Conservation (phyloP, 805 yeast species). For the Yarrowia divulgata region DNA sequence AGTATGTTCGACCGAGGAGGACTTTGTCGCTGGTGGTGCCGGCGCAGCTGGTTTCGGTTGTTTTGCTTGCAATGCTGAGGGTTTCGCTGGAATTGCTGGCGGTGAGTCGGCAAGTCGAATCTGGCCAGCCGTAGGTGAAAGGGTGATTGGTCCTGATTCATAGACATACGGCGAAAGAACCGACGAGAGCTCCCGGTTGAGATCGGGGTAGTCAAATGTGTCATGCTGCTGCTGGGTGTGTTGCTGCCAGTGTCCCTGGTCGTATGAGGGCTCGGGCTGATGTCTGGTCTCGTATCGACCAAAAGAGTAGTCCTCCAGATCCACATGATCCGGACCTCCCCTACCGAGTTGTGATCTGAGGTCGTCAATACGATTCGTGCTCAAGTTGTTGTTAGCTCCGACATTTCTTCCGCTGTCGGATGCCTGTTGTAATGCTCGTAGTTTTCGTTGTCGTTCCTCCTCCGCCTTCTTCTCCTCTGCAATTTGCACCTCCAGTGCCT, state of each 20-base stretch:
- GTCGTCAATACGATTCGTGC: slow-evolving; percentile 9
- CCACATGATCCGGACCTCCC: slow-evolving; percentile 16
- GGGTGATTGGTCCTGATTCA: slow-evolving; percentile 13
- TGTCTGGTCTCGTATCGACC: slow-evolving; percentile 6
- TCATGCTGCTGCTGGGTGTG: slow-evolving; percentile 7
- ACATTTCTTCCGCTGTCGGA: background rate
- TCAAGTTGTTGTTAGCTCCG: background rate
- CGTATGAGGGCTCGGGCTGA: background rate
- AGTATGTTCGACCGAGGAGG: slow-evolving; percentile 43
- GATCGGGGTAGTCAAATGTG: slow-evolving; percentile 32
- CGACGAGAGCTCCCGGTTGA: slow-evolving; percentile 29
- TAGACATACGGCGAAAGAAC: slow-evolving; percentile 29
- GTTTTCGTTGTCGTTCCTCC: slow-evolving; percentile 18
- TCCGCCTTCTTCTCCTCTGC: slow-evolving; percentile 14
- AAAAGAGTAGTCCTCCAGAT: slow-evolving; percentile 13
- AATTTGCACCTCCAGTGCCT: slow-evolving; percentile 22
- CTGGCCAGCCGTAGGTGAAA: slow-evolving; percentile 22
- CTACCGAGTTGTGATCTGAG: slow-evolving; percentile 10
- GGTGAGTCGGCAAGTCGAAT: slow-evolving; percentile 39
- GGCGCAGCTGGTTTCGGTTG: background rate
- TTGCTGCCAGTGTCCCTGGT: slow-evolving; percentile 6
- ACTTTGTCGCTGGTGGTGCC: slow-evolving; percentile 16
- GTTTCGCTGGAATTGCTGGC: slow-evolving; percentile 3
- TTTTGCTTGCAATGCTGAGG: background rate
- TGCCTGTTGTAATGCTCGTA: slow-evolving; percentile 12